Percentiles rank a stretch among this genome's conserved stretches.
phyloP scores from a whole-genome alignment of 73 alveolate species.

The Paramecium tetraurelia region DNA sequence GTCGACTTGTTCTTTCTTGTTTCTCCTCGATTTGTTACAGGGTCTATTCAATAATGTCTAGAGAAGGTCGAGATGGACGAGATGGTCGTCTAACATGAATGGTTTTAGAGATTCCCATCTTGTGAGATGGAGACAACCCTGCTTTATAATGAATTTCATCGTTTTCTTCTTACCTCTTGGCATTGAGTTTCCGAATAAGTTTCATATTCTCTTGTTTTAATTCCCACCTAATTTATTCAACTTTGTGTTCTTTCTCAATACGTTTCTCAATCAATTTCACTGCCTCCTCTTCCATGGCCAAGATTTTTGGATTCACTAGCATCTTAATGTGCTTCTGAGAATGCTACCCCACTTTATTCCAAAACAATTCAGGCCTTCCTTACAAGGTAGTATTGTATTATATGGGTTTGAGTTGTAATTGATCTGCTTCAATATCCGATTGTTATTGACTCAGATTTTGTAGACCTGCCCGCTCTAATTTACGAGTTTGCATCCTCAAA shows the following conservation, averaged over 20 bases:
- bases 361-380: slow-evolving; percentile 15
- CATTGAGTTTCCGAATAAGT: neutral
- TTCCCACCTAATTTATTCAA: neutral
- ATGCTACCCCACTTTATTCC: neutral
- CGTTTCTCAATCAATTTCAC: neutral
- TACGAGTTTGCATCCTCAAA: neutral
- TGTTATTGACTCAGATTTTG: neutral
- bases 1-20: neutral
- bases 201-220: slow-evolving; percentile 23
- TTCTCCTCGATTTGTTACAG: neutral
- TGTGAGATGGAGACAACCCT: neutral
- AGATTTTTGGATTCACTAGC: neutral
- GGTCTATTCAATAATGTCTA: neutral
- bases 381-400: neutral
- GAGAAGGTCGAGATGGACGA: neutral
- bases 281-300: slow-evolving; percentile 42
- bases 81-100: neutral
- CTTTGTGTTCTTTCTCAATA: neutral
- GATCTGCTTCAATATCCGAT: neutral
- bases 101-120: neutral
- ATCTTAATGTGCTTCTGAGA: neutral
- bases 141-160: neutral
- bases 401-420: neutral
- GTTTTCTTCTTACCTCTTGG: neutral
- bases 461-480: neutral